Evolutionary conservation across 2,329 filamentous ascomycete genomes (phyloP).

Genomic region (Penicillium freii): DNA sequence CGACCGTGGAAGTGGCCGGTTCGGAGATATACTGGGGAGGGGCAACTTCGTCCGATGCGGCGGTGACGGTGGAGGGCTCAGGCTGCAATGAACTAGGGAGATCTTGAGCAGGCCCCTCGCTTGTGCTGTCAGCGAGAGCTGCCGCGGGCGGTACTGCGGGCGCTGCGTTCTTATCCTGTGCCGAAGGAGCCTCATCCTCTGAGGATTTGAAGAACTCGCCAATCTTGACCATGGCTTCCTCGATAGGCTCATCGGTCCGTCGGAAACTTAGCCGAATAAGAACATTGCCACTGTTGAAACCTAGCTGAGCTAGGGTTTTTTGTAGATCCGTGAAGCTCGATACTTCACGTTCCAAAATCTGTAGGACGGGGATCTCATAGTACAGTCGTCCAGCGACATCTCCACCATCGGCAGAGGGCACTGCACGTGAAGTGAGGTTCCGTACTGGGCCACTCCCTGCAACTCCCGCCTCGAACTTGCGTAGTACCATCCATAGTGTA

Average conservation of each 20-base stretch:
- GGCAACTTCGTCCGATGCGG: slow-evolving; percentile 7
- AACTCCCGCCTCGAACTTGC: slow-evolving; percentile 80
- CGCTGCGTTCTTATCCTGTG: slow-evolving; percentile 9
- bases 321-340: slow-evolving; percentile 77
- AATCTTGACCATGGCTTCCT: slow-evolving; percentile 82
- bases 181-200: slow-evolving; percentile 35
- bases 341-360: slow-evolving; percentile 78
- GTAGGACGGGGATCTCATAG: slow-evolving; percentile 83
- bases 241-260: slow-evolving; percentile 72
- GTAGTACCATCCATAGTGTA: slow-evolving; percentile 82
- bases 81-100: too few species aligned
- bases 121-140: slow-evolving; percentile 1
- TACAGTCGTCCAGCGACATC: slow-evolving; percentile 70
- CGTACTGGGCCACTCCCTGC: slow-evolving; percentile 60
- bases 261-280: slow-evolving; percentile 76
- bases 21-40: slow-evolving; percentile 19
- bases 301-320: slow-evolving; percentile 82
- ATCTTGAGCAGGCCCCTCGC: slow-evolving; percentile 9
- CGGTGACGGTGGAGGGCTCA: slow-evolving; percentile 5
- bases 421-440: slow-evolving; percentile 81
- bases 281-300: slow-evolving; percentile 79
- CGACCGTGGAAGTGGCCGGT: slow-evolving; percentile 30
- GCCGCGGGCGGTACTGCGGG: slow-evolving; percentile 7
- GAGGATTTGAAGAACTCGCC: slow-evolving; percentile 65
- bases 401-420: slow-evolving; percentile 58